Evolutionary conservation across 73 alveolate genomes (phyloP).

Genomic region (Tetrahymena malaccensis): DNA sequence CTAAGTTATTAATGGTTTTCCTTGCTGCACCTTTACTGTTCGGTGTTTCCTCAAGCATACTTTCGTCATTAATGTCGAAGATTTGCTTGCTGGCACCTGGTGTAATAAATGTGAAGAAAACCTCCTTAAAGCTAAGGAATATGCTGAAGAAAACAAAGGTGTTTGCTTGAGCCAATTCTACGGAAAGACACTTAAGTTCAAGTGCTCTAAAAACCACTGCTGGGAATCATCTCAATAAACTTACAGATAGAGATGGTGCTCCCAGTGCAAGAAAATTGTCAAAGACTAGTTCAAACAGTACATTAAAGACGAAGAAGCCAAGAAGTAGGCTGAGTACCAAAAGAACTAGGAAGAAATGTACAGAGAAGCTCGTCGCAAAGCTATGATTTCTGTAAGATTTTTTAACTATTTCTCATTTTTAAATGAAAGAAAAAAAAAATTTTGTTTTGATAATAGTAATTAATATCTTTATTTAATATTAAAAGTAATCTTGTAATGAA

Average conservation of each 20-base stretch:
- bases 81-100: neutral
- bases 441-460: neutral
- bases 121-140: neutral
- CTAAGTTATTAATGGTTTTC: neutral
- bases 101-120: neutral
- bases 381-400: neutral
- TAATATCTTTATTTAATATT: neutral
- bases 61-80: neutral
- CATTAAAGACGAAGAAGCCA: neutral
- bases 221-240: neutral
- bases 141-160: neutral
- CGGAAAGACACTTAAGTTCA: neutral
- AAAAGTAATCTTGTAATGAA: neutral
- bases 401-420: neutral
- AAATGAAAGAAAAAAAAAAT: neutral
- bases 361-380: neutral
- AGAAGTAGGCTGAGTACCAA: neutral
- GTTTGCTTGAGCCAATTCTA: neutral
- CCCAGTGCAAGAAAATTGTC: neutral
- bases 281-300: neutral
- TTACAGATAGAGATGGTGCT: neutral
- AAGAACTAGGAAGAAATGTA: neutral
- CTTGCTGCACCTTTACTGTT: neutral
- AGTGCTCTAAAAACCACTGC: neutral
- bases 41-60: conserved; percentile 2